Evolutionary conservation across 176 grass and related monocot genomes (phyloP).

Genomic region (Carex kokanica): DNA sequence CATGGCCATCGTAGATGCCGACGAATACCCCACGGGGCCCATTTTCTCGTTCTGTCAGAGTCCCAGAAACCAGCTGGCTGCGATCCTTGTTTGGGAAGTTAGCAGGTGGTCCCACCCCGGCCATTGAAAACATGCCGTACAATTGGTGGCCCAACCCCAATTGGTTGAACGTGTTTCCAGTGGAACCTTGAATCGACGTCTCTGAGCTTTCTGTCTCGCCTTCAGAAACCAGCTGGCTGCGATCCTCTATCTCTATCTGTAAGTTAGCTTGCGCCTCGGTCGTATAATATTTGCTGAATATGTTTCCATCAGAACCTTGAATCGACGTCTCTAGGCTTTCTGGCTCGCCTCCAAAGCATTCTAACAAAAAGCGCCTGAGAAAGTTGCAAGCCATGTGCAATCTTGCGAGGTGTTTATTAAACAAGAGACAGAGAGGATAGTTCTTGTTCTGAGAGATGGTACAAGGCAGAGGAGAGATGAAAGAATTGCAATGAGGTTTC

Average conservation of each 20-base stretch:
- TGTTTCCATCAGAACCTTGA: no score
- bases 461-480: not conserved
- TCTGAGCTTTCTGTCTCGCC: not conserved
- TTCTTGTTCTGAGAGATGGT: not conserved
- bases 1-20: slow-evolving; percentile 51
- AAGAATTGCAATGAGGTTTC: not conserved
- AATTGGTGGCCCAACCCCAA: not conserved
- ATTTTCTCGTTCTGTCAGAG: not conserved
- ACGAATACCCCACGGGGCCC: slow-evolving; percentile 24
- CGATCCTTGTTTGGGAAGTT: slow-evolving; percentile 39
- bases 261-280: slow-evolving; percentile 32
- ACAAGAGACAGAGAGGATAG: no score
- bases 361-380: not conserved
- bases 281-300: not conserved
- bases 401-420: not conserved
- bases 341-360: not conserved
- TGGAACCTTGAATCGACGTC: not conserved
- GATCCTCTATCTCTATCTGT: no score
- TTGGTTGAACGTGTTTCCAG: no score
- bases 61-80: slow-evolving; percentile 31
- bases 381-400: not conserved
- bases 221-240: not conserved
- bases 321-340: not conserved
- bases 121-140: slow-evolving; percentile 41
- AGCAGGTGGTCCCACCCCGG: slow-evolving; percentile 15